Evolutionary conservation across 495 filamentous ascomycete genomes (phyloP), one percentile per base, ranked within the genome.

Genomic region (Annulohypoxylon maeteangense): DNA sequence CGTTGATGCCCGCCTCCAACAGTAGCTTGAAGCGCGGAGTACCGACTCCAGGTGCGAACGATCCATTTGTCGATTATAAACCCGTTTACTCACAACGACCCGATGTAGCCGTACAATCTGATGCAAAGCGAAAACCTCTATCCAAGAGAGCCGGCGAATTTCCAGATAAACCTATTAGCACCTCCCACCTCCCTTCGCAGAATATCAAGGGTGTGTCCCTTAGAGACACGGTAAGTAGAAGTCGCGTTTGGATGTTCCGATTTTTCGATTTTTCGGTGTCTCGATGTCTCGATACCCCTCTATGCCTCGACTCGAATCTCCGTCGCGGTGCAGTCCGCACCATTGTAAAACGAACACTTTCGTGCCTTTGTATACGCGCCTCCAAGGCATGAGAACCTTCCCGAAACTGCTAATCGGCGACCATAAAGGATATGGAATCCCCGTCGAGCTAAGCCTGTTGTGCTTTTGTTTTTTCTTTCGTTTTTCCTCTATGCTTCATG

Each of bases 91-190:
- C 56, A 78, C 77, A 40, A 20, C 20, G 32, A 38, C 59, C 18
- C 50, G 20, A 60, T 66, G 16, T 44, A 81, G 78, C 80, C 62
- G 48, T 74, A 81, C 84, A 82, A 70, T 81, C 84, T 4, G 86
- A 89, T 25, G 76, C 86, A 11, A 88, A 87, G 74, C 84, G 85
- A 25, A 89, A 88, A 78, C 89, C 90, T 61, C 70, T 89, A 48
- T 79, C 81, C 64, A 83, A 88, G 78, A 76, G 86, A 74, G 85
- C 83, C 59, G 89, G 78, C 70, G 87, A 87, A 77, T 82, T 81
- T 18, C 42, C 67, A 4, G 44, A 76, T 56, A 78, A 82, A 61
- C 47, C 75, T 8, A 34, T 55, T 20, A 8, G 56, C 1, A 14
- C 59, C 3, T 68, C 68, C 23, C 65, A 70, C 3, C 10, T 25